Evolutionary conservation across 805 yeast genomes (phyloP).

Genomic region (Myxozyma melibiosi): DNA sequence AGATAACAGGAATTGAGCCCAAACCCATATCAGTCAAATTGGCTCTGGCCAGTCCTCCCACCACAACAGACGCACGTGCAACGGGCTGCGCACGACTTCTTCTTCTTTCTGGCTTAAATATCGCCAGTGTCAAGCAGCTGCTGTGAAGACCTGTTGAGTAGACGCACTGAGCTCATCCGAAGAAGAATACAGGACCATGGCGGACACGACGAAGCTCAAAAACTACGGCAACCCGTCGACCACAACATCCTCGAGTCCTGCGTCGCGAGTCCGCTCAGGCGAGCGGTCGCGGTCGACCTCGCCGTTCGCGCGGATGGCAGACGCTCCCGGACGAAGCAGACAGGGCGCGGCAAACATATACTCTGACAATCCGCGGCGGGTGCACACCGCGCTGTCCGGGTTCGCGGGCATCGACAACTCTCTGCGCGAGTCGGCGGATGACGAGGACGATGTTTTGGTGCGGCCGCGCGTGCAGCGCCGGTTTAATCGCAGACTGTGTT

Average conservation of each 20-base stretch:
- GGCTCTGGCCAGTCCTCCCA: too few relatives aligned
- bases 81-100: too few relatives aligned
- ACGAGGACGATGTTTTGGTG: background rate
- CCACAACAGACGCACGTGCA: too few relatives aligned
- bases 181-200: too few relatives aligned
- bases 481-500: background rate
- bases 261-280: background rate
- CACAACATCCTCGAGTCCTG: too few relatives aligned
- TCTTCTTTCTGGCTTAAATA: too few relatives aligned
- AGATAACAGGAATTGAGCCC: background rate
- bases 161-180: too few relatives aligned
- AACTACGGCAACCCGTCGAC: too few relatives aligned
- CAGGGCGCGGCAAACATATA: background rate
- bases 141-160: too few relatives aligned
- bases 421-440: background rate
- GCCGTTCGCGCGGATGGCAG: slow-evolving; percentile 8
- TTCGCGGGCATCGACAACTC: slow-evolving; percentile 1
- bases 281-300: slow-evolving; percentile 7
- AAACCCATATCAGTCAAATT: background rate
- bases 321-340: background rate
- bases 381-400: background rate
- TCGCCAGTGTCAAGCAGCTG: too few relatives aligned
- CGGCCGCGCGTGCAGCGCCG: background rate
- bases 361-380: slow-evolving; percentile 9
- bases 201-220: too few relatives aligned